These are phyloP conservation scores for Phytophthora colocasiae DNA, from an alignment of 352 stramenopile genomes.

Conservation along the genomic window DNA sequence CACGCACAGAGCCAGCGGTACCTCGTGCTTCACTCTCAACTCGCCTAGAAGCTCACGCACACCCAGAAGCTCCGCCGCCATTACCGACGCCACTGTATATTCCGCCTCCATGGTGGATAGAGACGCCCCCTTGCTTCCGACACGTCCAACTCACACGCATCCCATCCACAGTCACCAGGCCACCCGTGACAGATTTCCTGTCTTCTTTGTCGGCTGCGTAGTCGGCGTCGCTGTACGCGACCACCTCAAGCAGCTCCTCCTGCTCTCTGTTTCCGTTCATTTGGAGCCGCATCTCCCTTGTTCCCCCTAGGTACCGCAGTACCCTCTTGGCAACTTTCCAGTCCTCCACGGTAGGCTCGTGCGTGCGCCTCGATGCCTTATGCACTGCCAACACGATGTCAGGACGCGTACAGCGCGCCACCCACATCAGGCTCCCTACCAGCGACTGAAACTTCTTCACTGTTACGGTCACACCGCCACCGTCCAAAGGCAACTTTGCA, in stretches of 20 bases:
- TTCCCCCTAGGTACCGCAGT: slow-evolving; percentile 27
- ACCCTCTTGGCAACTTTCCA: slow-evolving; percentile 28
- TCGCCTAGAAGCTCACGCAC: too few species aligned
- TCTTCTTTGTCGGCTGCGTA: slow-evolving; percentile 30
- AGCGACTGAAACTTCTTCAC: slow-evolving; percentile 43
- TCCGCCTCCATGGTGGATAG: too few species aligned
- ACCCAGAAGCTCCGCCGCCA: too few species aligned
- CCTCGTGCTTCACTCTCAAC: too few species aligned
- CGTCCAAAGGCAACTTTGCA: too few species aligned
- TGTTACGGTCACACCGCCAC: background rate
- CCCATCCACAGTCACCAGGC: too few species aligned
- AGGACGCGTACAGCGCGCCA: slow-evolving; percentile 6
- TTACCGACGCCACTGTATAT: too few species aligned
- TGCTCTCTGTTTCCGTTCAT: slow-evolving; percentile 2
- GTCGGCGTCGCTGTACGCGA: slow-evolving; percentile 29
- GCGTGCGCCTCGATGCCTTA: background rate
- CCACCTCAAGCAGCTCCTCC: background rate
- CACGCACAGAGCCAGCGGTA: too few species aligned
- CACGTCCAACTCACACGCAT: too few species aligned
- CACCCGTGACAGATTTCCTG: slow-evolving; percentile 32
- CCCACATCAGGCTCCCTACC: slow-evolving; percentile 36
- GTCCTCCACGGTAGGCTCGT: slow-evolving; percentile 17
- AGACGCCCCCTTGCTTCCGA: too few species aligned
- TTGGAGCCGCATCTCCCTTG: slow-evolving; percentile 10
- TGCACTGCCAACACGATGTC: slow-evolving; percentile 33